Evolutionary conservation across 371 early-diverging fungal genomes (phyloP), one percentile per base, ranked within the genome.

Genomic region (Circinella minor): DNA sequence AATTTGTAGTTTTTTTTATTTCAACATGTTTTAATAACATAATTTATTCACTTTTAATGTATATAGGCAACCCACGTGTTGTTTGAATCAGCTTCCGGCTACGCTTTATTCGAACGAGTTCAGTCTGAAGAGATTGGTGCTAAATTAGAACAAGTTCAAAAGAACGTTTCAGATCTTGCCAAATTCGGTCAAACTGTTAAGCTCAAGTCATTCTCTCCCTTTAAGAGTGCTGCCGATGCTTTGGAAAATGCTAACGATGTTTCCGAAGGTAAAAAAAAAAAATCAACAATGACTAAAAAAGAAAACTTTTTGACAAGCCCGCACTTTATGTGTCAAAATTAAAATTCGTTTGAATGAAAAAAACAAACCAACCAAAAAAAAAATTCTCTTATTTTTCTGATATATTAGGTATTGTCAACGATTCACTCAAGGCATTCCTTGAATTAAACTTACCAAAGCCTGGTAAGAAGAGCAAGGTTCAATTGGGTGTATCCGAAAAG

Each of bases 171-270:
- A 54, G 98, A 98, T 82, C 88, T 97, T 63, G 85, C 93, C 70
- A 93, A 94, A 84, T 97, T 99, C 77, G 91, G 94, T 75, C 92
- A 95, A 79, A 89, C 89, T 80, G 80, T 98, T 69, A 95, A 94
- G 81, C 91, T 98, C 77, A 95, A 93, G 86, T 93, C 96, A 9
- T 98, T 98, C 74, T 84, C 89, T 54, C 98, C 99, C 64, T 99
- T 98, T 91, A 97, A 96, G 83, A 93, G 84, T 74, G 98, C 98
- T 47, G 96, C 94, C 48, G 95, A 99, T 80, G 99, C 99, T 78
- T 87, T 99, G 46, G 97, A 98, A 81, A 98, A 97, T 82, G 92
- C 94, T 66, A 98, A 96, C 86, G 97, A 97, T 76, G 92, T 99
- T 37, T 95, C 97, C 66, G 99, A 99, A 90, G 98, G 98, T 91